Base-by-base conservation (phyloP, 768 basidiomycete species). In the Suillus weaverae region DNA sequence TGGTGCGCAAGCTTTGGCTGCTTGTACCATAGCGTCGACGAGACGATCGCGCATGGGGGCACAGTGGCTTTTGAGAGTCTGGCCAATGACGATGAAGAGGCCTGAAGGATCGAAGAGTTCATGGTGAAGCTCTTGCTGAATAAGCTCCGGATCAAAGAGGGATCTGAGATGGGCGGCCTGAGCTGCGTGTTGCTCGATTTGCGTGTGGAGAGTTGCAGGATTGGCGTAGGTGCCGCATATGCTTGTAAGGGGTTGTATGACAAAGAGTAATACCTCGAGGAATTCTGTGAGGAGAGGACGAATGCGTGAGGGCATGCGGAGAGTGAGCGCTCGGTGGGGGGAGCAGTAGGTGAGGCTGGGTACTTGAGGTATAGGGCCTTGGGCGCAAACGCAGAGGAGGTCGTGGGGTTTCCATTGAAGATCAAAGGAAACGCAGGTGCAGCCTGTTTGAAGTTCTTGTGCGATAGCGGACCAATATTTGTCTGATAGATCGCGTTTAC, bases 11-110 rank as follows among this genome's bases (percentile, higher is more conserved):
- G 81, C 76, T 63, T 82, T 81, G 3, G 92, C 92, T 13, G 86
- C 81, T 61, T 81, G 80, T 39, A 97, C 88, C 92, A 97, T 94
- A 44, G 83, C 83, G 72, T 95, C 92, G 33, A 97, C 89, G 51
- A 87, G 85, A 16, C 81, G 84, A 77, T 97, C 95, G 41, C 95
- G 83, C 89, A 97, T 95, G 16, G 95, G 95, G 7, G 95, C 95
- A 67, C 95, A 97, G 70, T 97, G 95, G 41, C 87, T 86, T 76
- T 96, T 94, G 67, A 97, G 83, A 20, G 90, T 90, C 67, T 85
- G 81, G 16, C 93, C 94, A 65, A 97, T 88, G 65, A 88, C 86
- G 54, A 82, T 74, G 78, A 97, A 94, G 55, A 96, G 82, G 11
- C 87, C 87, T 8, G 87, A 85, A 32, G 92, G 87, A 78, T 95